Percentiles rank a stretch among this genome's conserved stretches.
These are phyloP conservation scores for Mycena sanguinolenta DNA, from an alignment of 768 basidiomycete species.

Conservation along the genomic window DNA sequence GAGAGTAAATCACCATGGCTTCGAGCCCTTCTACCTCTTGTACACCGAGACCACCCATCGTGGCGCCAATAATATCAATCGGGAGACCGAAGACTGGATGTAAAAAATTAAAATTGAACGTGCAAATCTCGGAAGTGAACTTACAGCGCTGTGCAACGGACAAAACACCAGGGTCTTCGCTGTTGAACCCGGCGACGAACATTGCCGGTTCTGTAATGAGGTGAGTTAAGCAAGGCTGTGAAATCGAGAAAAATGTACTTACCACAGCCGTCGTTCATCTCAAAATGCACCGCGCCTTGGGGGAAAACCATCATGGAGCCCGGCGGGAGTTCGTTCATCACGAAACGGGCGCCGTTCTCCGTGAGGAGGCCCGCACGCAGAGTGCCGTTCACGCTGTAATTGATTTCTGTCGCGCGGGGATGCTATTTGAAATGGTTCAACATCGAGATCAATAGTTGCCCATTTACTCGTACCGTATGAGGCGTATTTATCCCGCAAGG, in stretches of 20 bases:
- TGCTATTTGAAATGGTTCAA: slow-evolving; percentile 2
- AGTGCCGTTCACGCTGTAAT: slow-evolving; percentile 37
- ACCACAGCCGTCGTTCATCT: slow-evolving; percentile 37
- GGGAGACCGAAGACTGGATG: slow-evolving; percentile 37
- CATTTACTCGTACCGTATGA: slow-evolving; percentile 11
- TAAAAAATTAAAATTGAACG: neutral
- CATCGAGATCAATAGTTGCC: neutral
- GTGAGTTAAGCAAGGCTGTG: slow-evolving; percentile 40
- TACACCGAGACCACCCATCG: slow-evolving; percentile 28
- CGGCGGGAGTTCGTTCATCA: slow-evolving; percentile 33
- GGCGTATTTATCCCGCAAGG: slow-evolving; percentile 36
- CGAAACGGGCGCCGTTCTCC: slow-evolving; percentile 38
- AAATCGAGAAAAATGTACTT: neutral
- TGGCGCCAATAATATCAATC: slow-evolving; percentile 28
- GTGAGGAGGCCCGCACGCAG: slow-evolving; percentile 36
- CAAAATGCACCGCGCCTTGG: slow-evolving; percentile 36
- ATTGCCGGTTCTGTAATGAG: slow-evolving; percentile 30
- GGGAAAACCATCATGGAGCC: slow-evolving; percentile 35
- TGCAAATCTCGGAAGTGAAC: neutral
- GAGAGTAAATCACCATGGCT: slow-evolving; percentile 13
- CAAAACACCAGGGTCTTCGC: slow-evolving; percentile 29
- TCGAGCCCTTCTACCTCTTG: slow-evolving; percentile 26
- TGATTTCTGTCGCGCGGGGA: slow-evolving; percentile 39
- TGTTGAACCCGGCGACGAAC: slow-evolving; percentile 37
- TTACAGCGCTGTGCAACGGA: slow-evolving; percentile 37